Percentiles rank a stretch among this genome's conserved stretches.
Evolutionary conservation across 306 rosid genomes (phyloP).

Genomic region (Glycyrrhiza uralensis): DNA sequence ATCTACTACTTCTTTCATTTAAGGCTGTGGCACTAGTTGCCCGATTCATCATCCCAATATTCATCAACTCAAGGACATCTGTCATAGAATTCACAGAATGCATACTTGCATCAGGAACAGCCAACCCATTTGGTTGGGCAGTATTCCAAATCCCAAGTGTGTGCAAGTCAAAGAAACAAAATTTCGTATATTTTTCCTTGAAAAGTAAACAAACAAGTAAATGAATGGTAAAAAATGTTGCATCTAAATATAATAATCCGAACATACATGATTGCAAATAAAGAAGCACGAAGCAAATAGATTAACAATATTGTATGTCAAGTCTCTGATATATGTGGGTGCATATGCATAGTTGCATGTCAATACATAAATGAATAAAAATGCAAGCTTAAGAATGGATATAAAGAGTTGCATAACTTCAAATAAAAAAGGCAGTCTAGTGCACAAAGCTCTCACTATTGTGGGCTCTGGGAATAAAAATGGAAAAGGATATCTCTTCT

Average conservation of each 20-base stretch:
- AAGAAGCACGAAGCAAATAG: neutral
- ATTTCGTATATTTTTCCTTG: neutral
- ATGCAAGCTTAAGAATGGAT: conserved; percentile 6
- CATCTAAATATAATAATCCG: neutral
- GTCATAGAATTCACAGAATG: conserved; percentile 75
- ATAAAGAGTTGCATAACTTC: neutral
- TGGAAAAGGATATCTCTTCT: conserved; percentile 86
- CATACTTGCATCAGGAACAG: conserved; percentile 98
- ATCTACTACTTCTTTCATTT: conserved; percentile 97
- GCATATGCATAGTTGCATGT: neutral
- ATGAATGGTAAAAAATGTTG: neutral
- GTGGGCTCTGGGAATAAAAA: conserved; percentile 8
- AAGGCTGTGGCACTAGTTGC: conserved; percentile 95
- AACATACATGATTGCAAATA: conserved; percentile 12
- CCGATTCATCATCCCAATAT: conserved; percentile 63
- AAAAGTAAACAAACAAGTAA: conserved; percentile 11
- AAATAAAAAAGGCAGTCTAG: neutral
- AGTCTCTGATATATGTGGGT: neutral
- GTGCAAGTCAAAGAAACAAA: conserved; percentile 82
- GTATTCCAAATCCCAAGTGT: conserved; percentile 99
- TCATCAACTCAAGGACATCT: conserved; percentile 87
- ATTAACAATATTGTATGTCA: neutral
- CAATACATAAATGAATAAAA: conserved; percentile 16
- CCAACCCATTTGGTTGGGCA: conserved; percentile 94
- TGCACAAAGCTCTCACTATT: neutral